Evolutionary conservation across 768 basidiomycete genomes (phyloP), one percentile per base, ranked within the genome.

Genomic region (Mycena haematopus): DNA sequence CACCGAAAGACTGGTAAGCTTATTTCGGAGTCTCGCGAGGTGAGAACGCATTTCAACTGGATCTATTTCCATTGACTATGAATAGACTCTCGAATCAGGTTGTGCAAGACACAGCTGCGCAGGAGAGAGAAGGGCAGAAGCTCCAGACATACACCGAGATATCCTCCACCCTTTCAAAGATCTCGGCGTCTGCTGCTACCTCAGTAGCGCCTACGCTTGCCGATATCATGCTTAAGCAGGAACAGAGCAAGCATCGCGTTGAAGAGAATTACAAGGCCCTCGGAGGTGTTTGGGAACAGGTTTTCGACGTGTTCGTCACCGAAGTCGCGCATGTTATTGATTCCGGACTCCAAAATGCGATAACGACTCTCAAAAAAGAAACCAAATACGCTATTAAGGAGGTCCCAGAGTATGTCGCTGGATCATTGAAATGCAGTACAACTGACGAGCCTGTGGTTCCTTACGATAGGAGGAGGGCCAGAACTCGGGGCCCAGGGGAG

Each of bases 131-230:
- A 65, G 81, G 79, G 62, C 74, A 77, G 53, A 85, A 82, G 68
- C 65, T 82, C 40, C 76, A 80, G 61, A 81, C 81, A 2, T 86
- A 82, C 61, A 82, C 77, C 3, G 79, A 81, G 35, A 74, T 86
- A 51, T 83, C 83, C 9, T 72, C 79, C 40, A 76, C 81, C 17
- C 74, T 86, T 31, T 79, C 82, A 15, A 78, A 76, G 63, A 76
- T 81, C 40, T 80, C 82, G 35, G 68, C 75, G 6, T 72, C 77
- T 5, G 78, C 79, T n/a, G 77, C 79, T 19, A 73, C 73, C 60
- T 71, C 77, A 13, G 77, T 85, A 29, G 76, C 78, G 3, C 79
- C 84, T 21, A 73, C 80, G 36, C 77, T 86, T 24, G 78, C 82
- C 22, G 77, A 80, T 38, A 76, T 84, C 25, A 73, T 80, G 60